Evolutionary conservation across 2,329 filamentous ascomycete species (phyloP), one percentile per base, ranked within the genome.

Genomic region (Phaeophleospora eucalypticola): DNA sequence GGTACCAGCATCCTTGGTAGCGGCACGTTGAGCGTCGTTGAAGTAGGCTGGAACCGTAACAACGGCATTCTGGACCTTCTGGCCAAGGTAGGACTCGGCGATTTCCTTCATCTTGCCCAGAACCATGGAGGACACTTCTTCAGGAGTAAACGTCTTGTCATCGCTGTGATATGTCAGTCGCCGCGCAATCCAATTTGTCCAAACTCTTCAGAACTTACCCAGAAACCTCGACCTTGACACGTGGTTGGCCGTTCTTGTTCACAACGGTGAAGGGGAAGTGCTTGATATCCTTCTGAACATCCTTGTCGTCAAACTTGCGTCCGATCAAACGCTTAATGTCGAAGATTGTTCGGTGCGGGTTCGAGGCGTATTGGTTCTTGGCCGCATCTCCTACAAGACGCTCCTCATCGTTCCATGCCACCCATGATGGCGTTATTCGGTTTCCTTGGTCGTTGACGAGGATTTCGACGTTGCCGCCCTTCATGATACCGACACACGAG

Each of bases 11-110:
- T 97, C 90, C 82, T 96, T 97, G 73, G 91, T 97, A 62, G 89
- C 89, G 77, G 96, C 91, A 76, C 91, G 88, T 76, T 97, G 91
- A 48, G 88, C 91, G 74, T 97, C 91, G 75, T 96, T 97, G 82
- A 97, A 97, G 80, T 97, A 97, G 64, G 91, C 91, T 56, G 91
- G 91, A 39, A 96, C 91, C 53, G 91, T 97, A 61, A 97, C 91
- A 54, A 97, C 91, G 62, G 89, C 91, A 70, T 97, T 96, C 81
- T 93, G 91, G 66, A 95, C 77, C 52, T 83, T 82, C 79, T 89
- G 94, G 74, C 86, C 83, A 58, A 96, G 82, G 75, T 94, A 95
- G 53, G 86, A 78, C 78, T 96, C 90, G 58, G 91, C 91, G 45
- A 91, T 96, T 79, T 96, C 91, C 83, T 95, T 96, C 86, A 89